Conservation (phyloP, 192 early-diverging fungal genomes). For the Allomyces macrogynus region DNA sequence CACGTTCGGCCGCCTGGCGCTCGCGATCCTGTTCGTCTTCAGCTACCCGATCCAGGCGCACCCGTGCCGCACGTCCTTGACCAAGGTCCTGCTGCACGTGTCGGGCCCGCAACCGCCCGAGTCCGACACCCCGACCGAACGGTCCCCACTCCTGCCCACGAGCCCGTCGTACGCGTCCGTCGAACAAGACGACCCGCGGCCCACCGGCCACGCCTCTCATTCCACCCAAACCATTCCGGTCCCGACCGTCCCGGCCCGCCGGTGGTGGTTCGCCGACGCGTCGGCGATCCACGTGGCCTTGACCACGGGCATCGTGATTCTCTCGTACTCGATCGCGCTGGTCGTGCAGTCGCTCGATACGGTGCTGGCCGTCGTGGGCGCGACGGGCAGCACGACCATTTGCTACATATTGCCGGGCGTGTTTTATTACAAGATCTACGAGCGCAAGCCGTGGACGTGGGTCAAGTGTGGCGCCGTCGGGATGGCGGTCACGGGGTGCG, state of each 20-base stretch:
- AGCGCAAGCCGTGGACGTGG: slow-evolving; percentile 32
- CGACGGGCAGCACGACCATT: slow-evolving; percentile 86
- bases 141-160: neutral
- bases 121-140: neutral
- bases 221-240: neutral
- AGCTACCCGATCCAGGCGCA: slow-evolving; percentile 87
- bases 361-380: slow-evolving; percentile 81
- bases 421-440: slow-evolving; percentile 75
- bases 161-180: neutral
- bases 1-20: slow-evolving; percentile 65
- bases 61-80: slow-evolving; percentile 68
- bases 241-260: no score
- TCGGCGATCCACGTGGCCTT: slow-evolving; percentile 22
- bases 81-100: slow-evolving; percentile 45
- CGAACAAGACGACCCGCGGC: neutral
- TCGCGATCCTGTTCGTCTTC: slow-evolving; percentile 72
- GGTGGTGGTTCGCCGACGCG: no score
- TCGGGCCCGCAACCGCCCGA: neutral
- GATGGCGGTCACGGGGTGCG: slow-evolving; percentile 42
- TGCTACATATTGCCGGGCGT: slow-evolving; percentile 88
- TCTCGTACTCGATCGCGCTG: slow-evolving; percentile 54
- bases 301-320: slow-evolving; percentile 43
- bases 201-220: slow-evolving; percentile 4
- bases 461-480: slow-evolving; percentile 44
- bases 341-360: slow-evolving; percentile 56